Percentiles rank a stretch among this genome's conserved stretches.
Evolutionary conservation across 257 asterid species (phyloP).

Genomic region (Nicotiana tabacum): DNA sequence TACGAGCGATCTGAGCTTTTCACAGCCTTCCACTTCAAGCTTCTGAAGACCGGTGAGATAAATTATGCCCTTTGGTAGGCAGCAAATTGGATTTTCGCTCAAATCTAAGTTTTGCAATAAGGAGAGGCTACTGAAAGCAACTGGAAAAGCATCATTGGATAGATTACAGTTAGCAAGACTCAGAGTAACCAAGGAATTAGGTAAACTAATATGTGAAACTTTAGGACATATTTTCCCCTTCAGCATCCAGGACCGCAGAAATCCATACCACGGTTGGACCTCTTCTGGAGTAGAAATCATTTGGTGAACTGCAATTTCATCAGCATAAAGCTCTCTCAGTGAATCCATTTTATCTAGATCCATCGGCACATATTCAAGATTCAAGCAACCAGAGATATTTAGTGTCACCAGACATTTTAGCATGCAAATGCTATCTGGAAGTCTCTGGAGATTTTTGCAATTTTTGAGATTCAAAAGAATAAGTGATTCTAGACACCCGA

Average conservation of each 20-base stretch:
- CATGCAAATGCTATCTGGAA: slow-evolving; percentile 15
- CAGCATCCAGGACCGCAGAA: slow-evolving; percentile 5
- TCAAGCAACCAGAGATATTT: slow-evolving; percentile 19
- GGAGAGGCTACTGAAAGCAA: slow-evolving; percentile 15
- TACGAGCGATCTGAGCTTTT: slow-evolving; percentile 11
- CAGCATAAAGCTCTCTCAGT: slow-evolving; percentile 14
- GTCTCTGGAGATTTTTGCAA: slow-evolving; percentile 16
- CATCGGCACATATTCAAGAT: slow-evolving; percentile 9
- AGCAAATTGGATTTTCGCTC: slow-evolving; percentile 9
- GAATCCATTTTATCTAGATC: slow-evolving; percentile 6
- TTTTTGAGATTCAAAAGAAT: slow-evolving; percentile 14
- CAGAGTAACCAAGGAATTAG: slow-evolving; percentile 2
- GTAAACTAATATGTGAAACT: slow-evolving; percentile 8
- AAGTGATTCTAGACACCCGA: slow-evolving; percentile 10
- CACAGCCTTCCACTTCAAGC: slow-evolving; percentile 11
- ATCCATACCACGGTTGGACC: neutral
- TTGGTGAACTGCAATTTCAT: slow-evolving; percentile 10
- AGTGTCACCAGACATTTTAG: slow-evolving; percentile 16
- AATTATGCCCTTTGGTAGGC: slow-evolving; percentile 15
- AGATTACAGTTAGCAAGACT: slow-evolving; percentile 18
- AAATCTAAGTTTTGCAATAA: slow-evolving; percentile 15
- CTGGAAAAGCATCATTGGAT: slow-evolving; percentile 15
- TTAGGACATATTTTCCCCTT: neutral
- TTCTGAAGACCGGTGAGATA: slow-evolving; percentile 11
- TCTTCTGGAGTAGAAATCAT: slow-evolving; percentile 1